Conservation (phyloP, 2,329 filamentous ascomycete species). For the Emericellopsis atlantica region DNA sequence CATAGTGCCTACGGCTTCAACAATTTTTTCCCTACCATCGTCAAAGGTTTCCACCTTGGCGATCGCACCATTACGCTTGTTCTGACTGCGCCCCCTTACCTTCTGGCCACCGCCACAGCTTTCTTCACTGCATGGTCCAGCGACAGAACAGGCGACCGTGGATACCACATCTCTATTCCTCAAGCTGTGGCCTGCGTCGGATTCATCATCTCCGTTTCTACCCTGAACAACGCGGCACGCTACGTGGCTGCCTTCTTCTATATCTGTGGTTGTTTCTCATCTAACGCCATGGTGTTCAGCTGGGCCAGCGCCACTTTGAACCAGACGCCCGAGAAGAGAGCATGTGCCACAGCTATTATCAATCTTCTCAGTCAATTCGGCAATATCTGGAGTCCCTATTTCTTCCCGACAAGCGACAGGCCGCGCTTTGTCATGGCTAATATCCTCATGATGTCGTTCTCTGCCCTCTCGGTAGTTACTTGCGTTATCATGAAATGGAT, state of each 20-base stretch:
- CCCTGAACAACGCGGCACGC: constrained; percentile 35
- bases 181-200: constrained; percentile 39
- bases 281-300: constrained; percentile 8
- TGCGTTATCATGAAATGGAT: constrained; percentile 5
- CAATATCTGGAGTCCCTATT: constrained; percentile 14
- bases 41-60: constrained; percentile 43
- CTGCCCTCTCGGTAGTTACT: constrained; percentile 3
- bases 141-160: constrained; percentile 48
- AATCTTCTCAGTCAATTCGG: constrained; percentile 10
- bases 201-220: constrained; percentile 47
- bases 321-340: constrained; percentile 11
- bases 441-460: constrained; percentile 9
- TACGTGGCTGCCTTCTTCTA: constrained; percentile 9
- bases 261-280: constrained; percentile 7
- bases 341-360: constrained; percentile 10
- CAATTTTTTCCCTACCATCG: constrained; percentile 32
- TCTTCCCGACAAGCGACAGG: constrained; percentile 10
- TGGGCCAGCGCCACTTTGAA: constrained; percentile 9
- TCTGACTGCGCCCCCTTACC: constrained; percentile 44
- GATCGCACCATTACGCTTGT: constrained; percentile 36
- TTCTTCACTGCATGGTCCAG: constrained; percentile 48
- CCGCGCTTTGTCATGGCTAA: constrained; percentile 11
- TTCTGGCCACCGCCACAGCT: constrained; percentile 39
- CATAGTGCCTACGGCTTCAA: constrained; percentile 18
- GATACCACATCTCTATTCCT: constrained; percentile 44